Percentiles rank a stretch among this genome's conserved stretches.
phyloP scores from a whole-genome alignment of 176 grass and related monocot genomes.

The Hordeum vulgare region MorexV3_pseudomolecules_assembly NC_058520.1:574749014-574749513 shows the following conservation, averaged over 20 bases:
- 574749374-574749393: background rate
- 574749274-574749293: background rate
- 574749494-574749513: background rate
- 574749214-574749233: background rate
- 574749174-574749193: slow-evolving; percentile 39
- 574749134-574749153: background rate
- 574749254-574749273: background rate
- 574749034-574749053: background rate
- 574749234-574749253: too few species aligned
- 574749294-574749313: background rate
- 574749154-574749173: background rate
- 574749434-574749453: background rate
- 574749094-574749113: background rate
- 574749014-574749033: background rate
- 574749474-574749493: slow-evolving; percentile 29
- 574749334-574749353: background rate
- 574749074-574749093: background rate
- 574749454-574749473: background rate
- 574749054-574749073: background rate
- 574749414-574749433: background rate
- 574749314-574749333: background rate
- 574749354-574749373: slow-evolving; percentile 1
- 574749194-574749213: slow-evolving; percentile 25
- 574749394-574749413: slow-evolving; percentile 16
- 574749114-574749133: background rate